Base-by-base conservation (phyloP, 208 protist genomes). In the Trypanosomatidae sp. region DNA sequence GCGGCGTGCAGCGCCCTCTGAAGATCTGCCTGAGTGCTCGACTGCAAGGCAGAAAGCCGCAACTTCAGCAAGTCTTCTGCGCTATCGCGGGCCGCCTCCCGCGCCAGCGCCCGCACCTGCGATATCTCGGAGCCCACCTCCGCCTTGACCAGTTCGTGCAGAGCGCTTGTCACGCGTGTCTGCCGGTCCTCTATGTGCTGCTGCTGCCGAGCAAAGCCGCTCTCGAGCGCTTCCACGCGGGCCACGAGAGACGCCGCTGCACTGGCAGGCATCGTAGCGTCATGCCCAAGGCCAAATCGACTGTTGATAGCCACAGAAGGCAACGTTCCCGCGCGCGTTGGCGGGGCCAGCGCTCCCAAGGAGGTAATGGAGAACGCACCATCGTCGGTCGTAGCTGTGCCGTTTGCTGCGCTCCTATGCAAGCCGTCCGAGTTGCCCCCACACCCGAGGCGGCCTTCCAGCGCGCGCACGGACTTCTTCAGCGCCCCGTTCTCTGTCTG, bases 51-150 rank as follows among this genome's bases (percentile, higher is more conserved):
- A 22, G 77, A 66, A 66, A 94, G 62, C 5, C 86, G 87, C 53
- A 90, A 65, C 52, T 83, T 80, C 55, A 96, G 69, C 47, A 93
- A 66, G 15, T 89, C 88, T 66, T 93, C 89, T 6, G 81, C 79
- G 58, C 79, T 80, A n/a, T 84, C 84, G 28, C 88, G 78, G 12
- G 92, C 89, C 33, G 85, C 83, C 55, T 96, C 89, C 10, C 92
- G 84, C 0, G 92, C 92, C 10, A 92, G 59, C 43, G 82, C 76
- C 58, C 92, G 92, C 71, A 94, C 80, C 15, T 82, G 81, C 74
- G 93, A 87, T 62, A 94, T 77, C 66, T 92, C 92, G 9, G 83
- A 62, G 39, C 69, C 81, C 2, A 96, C 77, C 71, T 87, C 81
- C 19, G 76, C 60, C 47, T 84, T 83, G 10, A 94, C 80, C 62